Base-by-base conservation (phyloP, 2,329 filamentous ascomycete species). In the Phyllachora maydis region DNA sequence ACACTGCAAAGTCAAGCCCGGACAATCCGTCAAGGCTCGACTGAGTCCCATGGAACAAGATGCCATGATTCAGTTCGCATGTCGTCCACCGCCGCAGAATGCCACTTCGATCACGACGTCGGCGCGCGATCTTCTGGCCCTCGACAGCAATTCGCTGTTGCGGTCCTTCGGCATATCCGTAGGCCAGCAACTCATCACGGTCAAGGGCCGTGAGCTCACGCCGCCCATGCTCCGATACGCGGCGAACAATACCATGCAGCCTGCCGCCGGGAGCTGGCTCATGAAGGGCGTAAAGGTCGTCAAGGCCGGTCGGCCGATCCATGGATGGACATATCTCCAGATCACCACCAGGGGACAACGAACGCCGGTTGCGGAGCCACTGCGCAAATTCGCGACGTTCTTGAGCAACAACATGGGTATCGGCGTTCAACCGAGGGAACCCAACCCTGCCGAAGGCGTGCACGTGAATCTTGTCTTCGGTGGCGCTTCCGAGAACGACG, bases 11-110 rank as follows among this genome's bases (percentile, higher is more conserved):
- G 57, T 88, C 3, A 39, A 66, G 6, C 54, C 62, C 0, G n/a
- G n/a, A n/a, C 77, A 88, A 37, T 43, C 60, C 0, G 55, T 68
- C 12, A 64, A 60, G 18, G 48, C 59, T 4, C 67, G 69, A 35
- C 51, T 83, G 10, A 56, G 42, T 1, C 50, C 57, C 0, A 43
- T 53, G 0, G 73, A 85, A 37, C 76, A 73, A 0, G 53, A 59
- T 0, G 37, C 49, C 1, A 83, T 88, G 77, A 66, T 85, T 21
- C 47, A 48, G 1, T 78, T 79, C 39, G 73, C 79, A 2, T 77
- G 73, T 26, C 61, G 73, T 4, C 49, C 49, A 0, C 77, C 78
- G 0, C 55, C 56, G 2, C 49, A 58, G 5, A 90, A 85, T 32
- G 75, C 70, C 0, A 39, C 54, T 2, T 74, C 70, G 0, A 73